These are phyloP conservation scores for Copromyces sp. DNA, from an alignment of 495 filamentous ascomycete species.

Conservation along the genomic window DNA sequence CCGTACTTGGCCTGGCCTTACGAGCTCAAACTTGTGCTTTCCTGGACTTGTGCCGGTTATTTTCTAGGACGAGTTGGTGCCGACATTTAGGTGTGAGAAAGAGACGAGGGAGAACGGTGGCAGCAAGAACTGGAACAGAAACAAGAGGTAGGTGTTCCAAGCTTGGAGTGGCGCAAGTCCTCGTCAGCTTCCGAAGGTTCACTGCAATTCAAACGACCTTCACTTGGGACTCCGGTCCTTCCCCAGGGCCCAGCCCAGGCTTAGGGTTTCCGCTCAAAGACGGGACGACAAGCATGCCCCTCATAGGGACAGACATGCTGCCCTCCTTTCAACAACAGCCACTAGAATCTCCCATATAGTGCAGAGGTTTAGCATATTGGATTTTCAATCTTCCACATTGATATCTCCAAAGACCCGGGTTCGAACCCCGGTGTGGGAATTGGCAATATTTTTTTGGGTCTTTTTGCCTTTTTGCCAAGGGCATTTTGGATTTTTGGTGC, in stretches of 20 bases:
- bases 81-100: neutral
- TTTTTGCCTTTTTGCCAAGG: neutral
- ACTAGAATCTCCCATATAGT: neutral
- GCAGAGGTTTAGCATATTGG: neutral
- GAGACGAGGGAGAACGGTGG: no score
- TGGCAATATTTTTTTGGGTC: neutral
- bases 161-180: neutral
- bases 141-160: neutral
- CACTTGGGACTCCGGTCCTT: neutral
- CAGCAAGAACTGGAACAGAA: neutral
- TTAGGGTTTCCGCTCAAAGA: neutral
- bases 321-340: neutral
- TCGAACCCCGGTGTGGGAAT: neutral
- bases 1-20: no score
- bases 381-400: neutral
- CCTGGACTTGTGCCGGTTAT: no score
- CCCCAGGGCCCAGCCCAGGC: no score
- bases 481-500: neutral
- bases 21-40: no score
- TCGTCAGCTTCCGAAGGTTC: neutral
- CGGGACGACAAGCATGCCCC: neutral
- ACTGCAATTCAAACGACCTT: neutral
- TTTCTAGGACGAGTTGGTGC: no score
- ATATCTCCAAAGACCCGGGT: neutral
- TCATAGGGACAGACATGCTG: neutral